A percentile compares a stretch with the other conserved stretches of the same genome.
These are phyloP conservation scores for Chaetomium globosum DNA, from an alignment of 2,329 filamentous ascomycete genomes.

Conservation along the genomic window DNA sequence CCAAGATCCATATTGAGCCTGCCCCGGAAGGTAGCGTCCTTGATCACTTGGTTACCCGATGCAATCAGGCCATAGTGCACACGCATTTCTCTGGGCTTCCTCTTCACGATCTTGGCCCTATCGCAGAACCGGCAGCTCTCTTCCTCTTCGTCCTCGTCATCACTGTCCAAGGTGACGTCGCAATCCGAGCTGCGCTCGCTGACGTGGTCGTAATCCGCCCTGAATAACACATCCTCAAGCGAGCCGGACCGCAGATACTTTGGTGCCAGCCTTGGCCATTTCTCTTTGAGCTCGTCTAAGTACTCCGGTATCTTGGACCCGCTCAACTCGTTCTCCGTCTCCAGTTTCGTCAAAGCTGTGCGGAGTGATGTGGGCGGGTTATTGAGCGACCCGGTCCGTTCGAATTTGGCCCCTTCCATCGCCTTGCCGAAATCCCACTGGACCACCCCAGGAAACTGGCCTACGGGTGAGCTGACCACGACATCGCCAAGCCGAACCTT, in stretches of 20 bases:
- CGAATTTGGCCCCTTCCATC: background rate
- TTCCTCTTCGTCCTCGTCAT: background rate
- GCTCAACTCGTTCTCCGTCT: background rate
- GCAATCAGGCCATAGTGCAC: conserved; percentile 8
- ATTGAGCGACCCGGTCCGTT: background rate
- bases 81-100: background rate
- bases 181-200: background rate
- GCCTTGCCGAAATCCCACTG: conserved; percentile 2
- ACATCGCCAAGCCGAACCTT: background rate
- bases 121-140: background rate
- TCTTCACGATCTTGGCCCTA: background rate
- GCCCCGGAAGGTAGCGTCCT: background rate
- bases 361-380: background rate
- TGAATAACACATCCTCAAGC: background rate
- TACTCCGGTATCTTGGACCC: background rate
- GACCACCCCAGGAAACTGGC: background rate
- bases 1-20: background rate
- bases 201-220: background rate
- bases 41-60: background rate
- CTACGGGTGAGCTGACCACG: background rate
- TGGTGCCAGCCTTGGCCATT: background rate
- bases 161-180: too few relatives aligned
- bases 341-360: background rate
- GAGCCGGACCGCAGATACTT: background rate
- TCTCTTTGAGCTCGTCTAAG: background rate